A percentile compares a stretch with the other conserved stretches of the same genome.
Conservation (phyloP, 1,284 basidiomycete species). For the Sutorius eximius region DNA sequence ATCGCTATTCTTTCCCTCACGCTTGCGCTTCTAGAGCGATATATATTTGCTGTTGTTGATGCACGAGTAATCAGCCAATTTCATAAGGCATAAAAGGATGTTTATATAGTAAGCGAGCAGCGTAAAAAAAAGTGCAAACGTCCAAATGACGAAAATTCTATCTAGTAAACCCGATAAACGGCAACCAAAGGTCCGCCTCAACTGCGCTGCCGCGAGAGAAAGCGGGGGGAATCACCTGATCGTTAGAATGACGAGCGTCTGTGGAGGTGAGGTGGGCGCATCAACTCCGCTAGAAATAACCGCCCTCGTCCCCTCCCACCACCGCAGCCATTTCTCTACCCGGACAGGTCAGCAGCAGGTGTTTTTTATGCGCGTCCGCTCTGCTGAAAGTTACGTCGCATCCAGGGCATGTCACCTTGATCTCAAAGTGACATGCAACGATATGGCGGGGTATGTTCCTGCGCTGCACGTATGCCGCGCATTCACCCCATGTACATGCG, state of each 20-base stretch:
- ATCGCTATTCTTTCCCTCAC: no score
- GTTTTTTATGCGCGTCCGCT: conserved; percentile 30
- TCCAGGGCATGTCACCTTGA: conserved; percentile 20
- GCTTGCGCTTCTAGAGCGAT: no score
- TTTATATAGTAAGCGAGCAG: no score
- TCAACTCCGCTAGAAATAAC: conserved; percentile 15
- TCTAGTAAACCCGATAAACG: not conserved
- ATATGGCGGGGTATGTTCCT: conserved; percentile 31
- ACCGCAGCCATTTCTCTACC: not conserved
- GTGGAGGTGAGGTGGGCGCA: not conserved
- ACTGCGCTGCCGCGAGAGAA: not conserved
- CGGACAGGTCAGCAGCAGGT: conserved; percentile 13
- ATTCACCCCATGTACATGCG: conserved; percentile 21
- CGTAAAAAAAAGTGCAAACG: not conserved
- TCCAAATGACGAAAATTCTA: not conserved
- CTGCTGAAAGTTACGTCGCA: conserved; percentile 26
- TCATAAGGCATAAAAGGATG: not conserved
- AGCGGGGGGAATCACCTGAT: not conserved
- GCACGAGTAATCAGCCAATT: not conserved
- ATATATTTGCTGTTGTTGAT: not conserved
- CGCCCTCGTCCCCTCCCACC: conserved; percentile 4
- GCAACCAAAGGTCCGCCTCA: not conserved
- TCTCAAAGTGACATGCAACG: conserved; percentile 25
- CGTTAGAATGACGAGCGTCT: conserved; percentile 1
- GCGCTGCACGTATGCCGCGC: conserved; percentile 23